Evolutionary conservation across 768 basidiomycete species (phyloP), one percentile per base, ranked within the genome.

Genomic region (Termitomyces sp.): DNA sequence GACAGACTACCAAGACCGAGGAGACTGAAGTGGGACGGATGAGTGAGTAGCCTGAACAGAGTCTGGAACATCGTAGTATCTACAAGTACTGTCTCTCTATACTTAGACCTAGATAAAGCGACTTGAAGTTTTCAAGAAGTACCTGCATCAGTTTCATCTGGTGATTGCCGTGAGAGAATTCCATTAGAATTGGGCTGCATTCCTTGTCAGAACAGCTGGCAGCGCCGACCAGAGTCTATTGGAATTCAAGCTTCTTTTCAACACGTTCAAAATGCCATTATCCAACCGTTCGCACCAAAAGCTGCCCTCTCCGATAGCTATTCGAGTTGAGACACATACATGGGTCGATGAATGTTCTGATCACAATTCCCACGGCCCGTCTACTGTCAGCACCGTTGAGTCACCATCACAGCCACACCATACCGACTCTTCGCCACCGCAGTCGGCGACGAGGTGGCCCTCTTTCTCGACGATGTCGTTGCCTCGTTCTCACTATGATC

Each of bases 401-500:
- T 60, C 66, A 42, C 64, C 67, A 11, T 55, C 55, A 59, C 58
- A 59, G 54, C 47, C 54, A 42, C 50, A 19, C 37, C 37, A 39
- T 51, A 37, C 50, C 17, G 19, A 19, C 50, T 25, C 40, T 12
- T 14, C 37, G 14, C 50, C 11, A 40, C 37, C 50, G 50, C 49
- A 27, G 49, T 39, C 49, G 5, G 37, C 47, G 34, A 14, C 50
- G 37, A 51, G 37, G 50, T 51, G 50, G 50, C 25, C 25, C n/a
- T 47, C 25, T 27, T 57, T 44, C 40, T 32, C 42, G 21, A 35
- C 47, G 10, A 84, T 88, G 84, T 82, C 85, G 9, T 72, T 88
- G 41, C 86, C 88, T 37, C 77, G 86, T 90, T 76, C 87, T 23
- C 73, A 84, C 65, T 94, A 94, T 61, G 93, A 95, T 75, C 93